Evolutionary conservation across 2,329 filamentous ascomycete genomes (phyloP), one percentile per base, ranked within the genome.

Genomic region (Monilinia aucupariae): DNA sequence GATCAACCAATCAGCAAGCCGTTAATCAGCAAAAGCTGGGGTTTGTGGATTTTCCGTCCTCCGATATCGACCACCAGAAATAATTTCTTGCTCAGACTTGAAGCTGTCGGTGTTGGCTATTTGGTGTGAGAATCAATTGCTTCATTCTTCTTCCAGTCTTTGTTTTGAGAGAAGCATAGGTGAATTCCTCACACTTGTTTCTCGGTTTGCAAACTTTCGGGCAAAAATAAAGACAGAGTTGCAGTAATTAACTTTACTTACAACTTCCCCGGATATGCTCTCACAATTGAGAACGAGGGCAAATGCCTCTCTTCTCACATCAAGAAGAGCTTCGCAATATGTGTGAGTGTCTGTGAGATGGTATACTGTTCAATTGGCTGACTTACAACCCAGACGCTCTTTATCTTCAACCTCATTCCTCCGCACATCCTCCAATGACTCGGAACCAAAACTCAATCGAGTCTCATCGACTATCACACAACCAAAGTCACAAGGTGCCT

Each of bases 401-500:
- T 63, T 75, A 6, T 73, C 72, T 12, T 71, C 71, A 12, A 69
- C 72, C 13, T 64, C 70, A 47, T 65, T 65, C 39, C 65, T 68
- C 48, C 71, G 68, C 52, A 34, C 43, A 56, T 64, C 71, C 48
- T 65, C 67, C 32, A 66, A 67, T 65, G 68, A 73, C 69, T 70
- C 71, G 62, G 71, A 73, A 66, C 66, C 63, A 50, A 68, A 81
- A 71, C 84, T 96, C 76, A 99, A 99, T 82, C 91, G 85, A 76
- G 81, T 93, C 74, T 97, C 92, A 65, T 80, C 85, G 66, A 77
- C 81, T 75, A 93, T 99, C 79, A 99, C 94, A 32, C 92, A 97
- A 79, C 93, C 92, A 75, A 97, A 97, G 80, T 94, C 93, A 41
- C 94, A 99, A 80, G 94, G 94, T 70, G 94, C 96, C 62, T 97